phyloP scores from a whole-genome alignment of 176 grass and related monocot species.

The Secale cereale region DNA sequence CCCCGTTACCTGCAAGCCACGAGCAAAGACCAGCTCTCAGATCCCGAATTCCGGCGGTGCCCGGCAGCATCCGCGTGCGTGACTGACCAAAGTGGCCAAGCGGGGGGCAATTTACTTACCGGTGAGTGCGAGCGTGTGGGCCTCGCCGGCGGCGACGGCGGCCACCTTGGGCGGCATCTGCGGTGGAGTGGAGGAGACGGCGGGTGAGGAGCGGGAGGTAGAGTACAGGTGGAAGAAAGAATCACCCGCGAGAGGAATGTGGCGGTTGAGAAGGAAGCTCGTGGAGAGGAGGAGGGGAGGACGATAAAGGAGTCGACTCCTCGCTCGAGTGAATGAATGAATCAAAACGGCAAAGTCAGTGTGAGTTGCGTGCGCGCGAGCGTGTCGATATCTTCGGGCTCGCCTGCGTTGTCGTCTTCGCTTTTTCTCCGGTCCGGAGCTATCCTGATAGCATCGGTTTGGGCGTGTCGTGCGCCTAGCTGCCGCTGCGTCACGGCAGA shows the following conservation, averaged over 20 bases:
- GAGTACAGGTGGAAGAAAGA: constrained; percentile 23
- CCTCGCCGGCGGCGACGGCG: constrained; percentile 82
- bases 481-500: not conserved
- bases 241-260: constrained; percentile 9
- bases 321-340: not conserved
- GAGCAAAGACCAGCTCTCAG: not conserved
- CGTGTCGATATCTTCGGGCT: not conserved
- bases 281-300: constrained; percentile 4
- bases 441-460: not conserved
- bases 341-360: not conserved
- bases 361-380: not conserved
- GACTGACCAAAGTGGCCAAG: not conserved
- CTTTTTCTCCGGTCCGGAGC: not conserved
- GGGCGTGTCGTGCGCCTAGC: constrained; percentile 12
- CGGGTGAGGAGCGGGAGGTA: constrained; percentile 6
- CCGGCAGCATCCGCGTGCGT: not conserved
- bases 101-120: constrained; percentile 25
- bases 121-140: constrained; percentile 86
- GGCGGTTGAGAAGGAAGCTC: constrained; percentile 1
- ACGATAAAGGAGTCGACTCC: not conserved
- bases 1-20: constrained; percentile 62
- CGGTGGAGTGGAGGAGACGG: not conserved
- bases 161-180: constrained; percentile 76
- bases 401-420: not conserved
- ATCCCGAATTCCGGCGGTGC: not conserved